Base-by-base conservation (phyloP, 164 flowering plant species). In the Warburgia ugandensis region DNA sequence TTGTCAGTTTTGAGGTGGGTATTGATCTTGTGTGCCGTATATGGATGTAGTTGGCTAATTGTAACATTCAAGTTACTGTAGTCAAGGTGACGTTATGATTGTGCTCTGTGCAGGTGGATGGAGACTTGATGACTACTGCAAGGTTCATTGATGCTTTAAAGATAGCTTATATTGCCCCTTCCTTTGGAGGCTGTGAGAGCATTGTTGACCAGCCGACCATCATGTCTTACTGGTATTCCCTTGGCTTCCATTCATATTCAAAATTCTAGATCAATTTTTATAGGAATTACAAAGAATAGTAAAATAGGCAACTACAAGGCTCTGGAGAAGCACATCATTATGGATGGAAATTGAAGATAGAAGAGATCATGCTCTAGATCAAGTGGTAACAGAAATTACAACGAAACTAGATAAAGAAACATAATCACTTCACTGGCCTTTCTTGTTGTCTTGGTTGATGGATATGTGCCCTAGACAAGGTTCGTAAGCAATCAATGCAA, bases 121-220 rank as follows among this genome's bases (percentile, higher is more conserved):
- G 96, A 48, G 99, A 89, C 61, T 60, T 94, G 30, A 20, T 16
- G 39, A 71, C 70, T 42, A 86, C 99, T 13, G 61, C 60, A 7
- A 81, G 78, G 58, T 94, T 94, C 48, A 47, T 86, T 17, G 97
- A 94, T 61, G 52, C 94, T 9, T 56, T 94, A 57, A 84, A 61
- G 50, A 92, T 92, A 46, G 84, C 99, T 36, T 94, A 94, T 30
- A 84, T 84, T 52, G 99, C 99, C 43, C 92, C 99, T 11, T 88
- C 97, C 13, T 86, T 86, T 71, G 97, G 97, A 60, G 99, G 99
- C 62, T 82, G 94, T 61, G 99, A 89, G 73, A 94, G 99, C 80
- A 82, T 94, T 68, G 96, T 94, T 40, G 92, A 82, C 58, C 99
- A 77, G 69, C 99, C 97, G 14, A 87, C 97, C 3, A 76, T 94